Conservation (phyloP, 352 stramenopile species). For the Nothophytophthora sp. region DNA sequence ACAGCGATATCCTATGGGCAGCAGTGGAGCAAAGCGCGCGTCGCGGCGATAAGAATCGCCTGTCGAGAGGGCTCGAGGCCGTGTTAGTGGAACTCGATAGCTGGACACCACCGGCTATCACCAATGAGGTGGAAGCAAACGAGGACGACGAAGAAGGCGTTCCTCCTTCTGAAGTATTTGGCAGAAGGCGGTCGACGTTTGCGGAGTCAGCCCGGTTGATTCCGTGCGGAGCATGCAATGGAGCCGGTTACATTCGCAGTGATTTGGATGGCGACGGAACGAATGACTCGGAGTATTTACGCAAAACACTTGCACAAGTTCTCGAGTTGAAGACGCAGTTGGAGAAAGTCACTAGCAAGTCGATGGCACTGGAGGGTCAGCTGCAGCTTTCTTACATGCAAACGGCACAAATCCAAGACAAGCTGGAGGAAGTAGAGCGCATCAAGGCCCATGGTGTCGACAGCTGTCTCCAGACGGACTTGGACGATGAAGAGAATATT, state of each 20-base stretch:
- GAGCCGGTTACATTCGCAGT: constrained; percentile 48
- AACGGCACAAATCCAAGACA: constrained; percentile 29
- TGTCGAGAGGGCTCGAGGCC: constrained; percentile 46
- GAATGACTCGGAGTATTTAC: constrained; percentile 55
- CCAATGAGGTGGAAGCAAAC: constrained; percentile 3
- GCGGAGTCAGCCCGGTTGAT: constrained; percentile 37
- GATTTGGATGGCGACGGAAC: constrained; percentile 4
- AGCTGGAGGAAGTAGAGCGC: constrained; percentile 41
- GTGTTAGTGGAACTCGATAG: constrained; percentile 39
- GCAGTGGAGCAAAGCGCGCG: constrained; percentile 51
- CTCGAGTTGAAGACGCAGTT: constrained; percentile 51
- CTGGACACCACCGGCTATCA: constrained; percentile 5
- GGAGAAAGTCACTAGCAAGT: constrained; percentile 33
- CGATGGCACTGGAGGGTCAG: constrained; percentile 36
- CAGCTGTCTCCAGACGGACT: constrained; percentile 40
- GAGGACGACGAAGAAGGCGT: constrained; percentile 3
- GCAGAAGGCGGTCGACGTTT: constrained; percentile 11
- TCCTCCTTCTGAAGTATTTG: constrained; percentile 1
- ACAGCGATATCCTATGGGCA: constrained; percentile 65
- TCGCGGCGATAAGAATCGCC: constrained; percentile 35
- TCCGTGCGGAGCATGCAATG: constrained; percentile 51
- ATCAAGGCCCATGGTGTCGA: constrained; percentile 30
- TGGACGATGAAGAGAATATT: constrained; percentile 57
- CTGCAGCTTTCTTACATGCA: constrained; percentile 35
- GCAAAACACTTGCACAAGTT: constrained; percentile 64